A percentile compares a stretch with the other conserved stretches of the same genome.
phyloP scores from a whole-genome alignment of 2,329 filamentous ascomycete species.

The Tolypocladium ovalisporum region DNA sequence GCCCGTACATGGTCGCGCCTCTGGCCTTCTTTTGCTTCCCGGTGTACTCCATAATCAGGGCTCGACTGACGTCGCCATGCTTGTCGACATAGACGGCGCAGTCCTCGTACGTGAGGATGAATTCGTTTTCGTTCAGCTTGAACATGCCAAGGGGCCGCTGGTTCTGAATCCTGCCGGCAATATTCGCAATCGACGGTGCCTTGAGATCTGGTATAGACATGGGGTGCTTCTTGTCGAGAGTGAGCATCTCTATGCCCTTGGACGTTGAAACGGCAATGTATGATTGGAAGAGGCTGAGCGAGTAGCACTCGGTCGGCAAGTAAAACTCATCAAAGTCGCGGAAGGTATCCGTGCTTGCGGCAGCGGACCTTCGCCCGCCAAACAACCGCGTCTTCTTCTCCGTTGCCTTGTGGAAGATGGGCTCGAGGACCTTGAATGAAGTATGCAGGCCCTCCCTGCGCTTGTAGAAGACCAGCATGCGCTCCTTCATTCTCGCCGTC shows the following conservation, averaged over 20 bases:
- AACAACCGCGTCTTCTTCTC: conserved; percentile 68
- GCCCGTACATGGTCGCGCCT: conserved; percentile 77
- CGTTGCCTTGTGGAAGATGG: conserved; percentile 84
- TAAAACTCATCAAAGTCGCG: conserved; percentile 98
- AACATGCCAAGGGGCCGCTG: conserved; percentile 94
- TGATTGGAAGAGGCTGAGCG: conserved; percentile 91
- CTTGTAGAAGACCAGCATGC: conserved; percentile 92
- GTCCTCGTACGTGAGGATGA: conserved; percentile 87
- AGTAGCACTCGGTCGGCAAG: conserved; percentile 88
- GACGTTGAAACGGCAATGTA: conserved; percentile 86
- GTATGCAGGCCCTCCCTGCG: conserved; percentile 86
- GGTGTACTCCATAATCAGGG: conserved; percentile 98
- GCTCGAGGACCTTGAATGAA: conserved; percentile 93
- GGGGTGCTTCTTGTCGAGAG: conserved; percentile 91
- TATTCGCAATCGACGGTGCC: conserved; percentile 68
- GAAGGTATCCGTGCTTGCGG: conserved; percentile 84
- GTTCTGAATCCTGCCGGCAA: conserved; percentile 70
- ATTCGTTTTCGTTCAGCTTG: conserved; percentile 82
- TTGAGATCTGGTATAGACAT: conserved; percentile 87
- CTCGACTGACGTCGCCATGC: conserved; percentile 87
- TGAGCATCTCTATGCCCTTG: conserved; percentile 91
- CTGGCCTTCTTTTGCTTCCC: conserved; percentile 71
- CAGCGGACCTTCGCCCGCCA: conserved; percentile 43
- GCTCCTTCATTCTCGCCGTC: conserved; percentile 93
- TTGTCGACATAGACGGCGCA: conserved; percentile 98